These are phyloP conservation scores for Camelina neglecta DNA, from an alignment of 345 rosid genomes.

Conservation along the genomic window DNA sequence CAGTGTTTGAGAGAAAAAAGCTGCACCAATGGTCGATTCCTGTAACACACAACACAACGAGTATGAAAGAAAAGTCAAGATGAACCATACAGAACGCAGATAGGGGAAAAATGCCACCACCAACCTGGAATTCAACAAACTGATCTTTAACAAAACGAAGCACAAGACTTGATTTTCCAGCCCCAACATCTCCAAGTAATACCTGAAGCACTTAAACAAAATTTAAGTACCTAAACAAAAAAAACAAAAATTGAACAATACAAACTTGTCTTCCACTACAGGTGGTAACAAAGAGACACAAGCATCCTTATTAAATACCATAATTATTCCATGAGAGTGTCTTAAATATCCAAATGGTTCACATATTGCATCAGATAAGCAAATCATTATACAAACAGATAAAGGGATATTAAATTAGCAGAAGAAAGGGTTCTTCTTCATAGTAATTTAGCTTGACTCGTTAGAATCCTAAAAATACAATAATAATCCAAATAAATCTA, in stretches of 20 bases:
- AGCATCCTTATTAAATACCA: background rate
- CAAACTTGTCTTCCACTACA: background rate
- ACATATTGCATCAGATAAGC: no score
- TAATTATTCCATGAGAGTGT: no score
- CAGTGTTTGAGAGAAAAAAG: constrained; percentile 68
- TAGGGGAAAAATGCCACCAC: background rate
- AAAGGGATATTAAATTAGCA: no score
- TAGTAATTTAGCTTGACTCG: background rate
- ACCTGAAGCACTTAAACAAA: constrained; percentile 46
- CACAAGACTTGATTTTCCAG: constrained; percentile 67
- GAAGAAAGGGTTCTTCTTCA: no score
- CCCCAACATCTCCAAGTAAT: constrained; percentile 68
- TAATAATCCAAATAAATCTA: constrained; percentile 17
- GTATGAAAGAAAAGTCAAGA: background rate
- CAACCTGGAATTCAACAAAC: constrained; percentile 66
- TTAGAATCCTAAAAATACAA: constrained; percentile 28
- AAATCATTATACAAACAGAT: no score
- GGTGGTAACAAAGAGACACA: constrained; percentile 1
- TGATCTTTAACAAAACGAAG: constrained; percentile 65
- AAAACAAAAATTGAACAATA: background rate
- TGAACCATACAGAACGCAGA: background rate
- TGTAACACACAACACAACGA: constrained; percentile 32
- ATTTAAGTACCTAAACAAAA: constrained; percentile 7
- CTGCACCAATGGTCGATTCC: constrained; percentile 75
- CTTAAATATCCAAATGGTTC: no score